Evolutionary conservation across 176 grass and related monocot genomes (phyloP).

Genomic region (Eremochloa ophiuroides): DNA sequence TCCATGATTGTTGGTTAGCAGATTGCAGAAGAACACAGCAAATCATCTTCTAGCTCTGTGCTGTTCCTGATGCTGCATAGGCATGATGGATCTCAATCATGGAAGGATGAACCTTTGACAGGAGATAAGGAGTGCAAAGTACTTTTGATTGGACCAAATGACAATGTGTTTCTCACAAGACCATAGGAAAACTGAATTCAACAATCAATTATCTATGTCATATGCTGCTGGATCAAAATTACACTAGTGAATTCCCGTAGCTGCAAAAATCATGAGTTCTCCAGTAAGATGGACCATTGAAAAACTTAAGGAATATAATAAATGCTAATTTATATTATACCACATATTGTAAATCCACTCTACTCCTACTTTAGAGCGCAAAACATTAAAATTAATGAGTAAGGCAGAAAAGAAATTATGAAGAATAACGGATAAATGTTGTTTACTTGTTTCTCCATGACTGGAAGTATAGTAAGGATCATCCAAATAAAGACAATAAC

Average conservation of each 20-base stretch:
- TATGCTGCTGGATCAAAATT: not conserved
- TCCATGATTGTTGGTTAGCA: not conserved
- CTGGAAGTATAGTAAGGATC: not conserved
- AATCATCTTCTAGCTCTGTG: not conserved
- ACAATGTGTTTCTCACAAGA: not conserved
- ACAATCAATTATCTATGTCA: conserved; percentile 7
- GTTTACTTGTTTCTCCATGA: conserved; percentile 7
- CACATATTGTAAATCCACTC: not conserved
- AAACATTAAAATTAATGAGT: not conserved
- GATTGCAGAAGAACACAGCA: not conserved
- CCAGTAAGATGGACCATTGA: not conserved
- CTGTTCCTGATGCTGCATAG: not conserved
- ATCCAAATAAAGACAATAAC: not conserved
- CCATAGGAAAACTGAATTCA: no score
- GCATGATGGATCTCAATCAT: not conserved
- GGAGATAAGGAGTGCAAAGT: conserved; percentile 8
- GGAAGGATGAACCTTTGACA: not conserved
- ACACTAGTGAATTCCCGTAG: not conserved
- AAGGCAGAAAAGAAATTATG: not conserved
- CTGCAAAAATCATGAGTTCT: not conserved
- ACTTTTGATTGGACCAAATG: conserved; percentile 16
- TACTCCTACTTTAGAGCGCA: not conserved
- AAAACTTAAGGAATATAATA: not conserved
- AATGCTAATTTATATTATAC: not conserved
- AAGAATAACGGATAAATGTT: not conserved